A percentile compares a stretch with the other conserved stretches of the same genome.
phyloP scores from a whole-genome alignment of 2,329 filamentous ascomycete genomes.

The Cercospora sp. region DNA sequence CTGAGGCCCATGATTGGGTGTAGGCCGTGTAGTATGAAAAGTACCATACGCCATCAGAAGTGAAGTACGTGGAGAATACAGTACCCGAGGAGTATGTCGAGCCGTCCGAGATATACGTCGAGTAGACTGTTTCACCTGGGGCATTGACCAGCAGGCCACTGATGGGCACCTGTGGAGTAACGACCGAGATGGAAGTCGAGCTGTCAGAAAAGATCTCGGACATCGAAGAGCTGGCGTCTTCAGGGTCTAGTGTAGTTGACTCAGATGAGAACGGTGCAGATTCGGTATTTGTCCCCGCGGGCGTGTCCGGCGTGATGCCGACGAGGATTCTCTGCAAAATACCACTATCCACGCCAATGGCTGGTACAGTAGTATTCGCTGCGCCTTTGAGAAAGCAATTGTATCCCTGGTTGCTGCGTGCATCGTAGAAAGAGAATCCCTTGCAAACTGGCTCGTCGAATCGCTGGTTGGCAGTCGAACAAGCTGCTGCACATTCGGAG shows the following conservation, averaged over 20 bases:
- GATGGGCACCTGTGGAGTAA: slow-evolving; percentile 30
- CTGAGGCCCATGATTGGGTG: slow-evolving; percentile 33
- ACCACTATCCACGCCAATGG: slow-evolving; percentile 34
- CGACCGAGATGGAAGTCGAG: slow-evolving; percentile 33
- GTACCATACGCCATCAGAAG: slow-evolving; percentile 34
- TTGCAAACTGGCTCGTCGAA: slow-evolving; percentile 37
- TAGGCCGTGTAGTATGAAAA: slow-evolving; percentile 34
- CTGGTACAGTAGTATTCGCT: slow-evolving; percentile 30
- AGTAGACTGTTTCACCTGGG: slow-evolving; percentile 27
- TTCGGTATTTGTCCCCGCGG: slow-evolving; percentile 31
- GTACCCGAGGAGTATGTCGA: slow-evolving; percentile 36
- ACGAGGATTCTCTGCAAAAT: slow-evolving; percentile 34
- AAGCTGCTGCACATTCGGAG: slow-evolving; percentile 38
- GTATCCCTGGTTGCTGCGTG: slow-evolving; percentile 25
- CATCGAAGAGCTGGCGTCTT: slow-evolving; percentile 33
- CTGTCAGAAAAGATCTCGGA: slow-evolving; percentile 33
- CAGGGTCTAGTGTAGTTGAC: slow-evolving; percentile 22
- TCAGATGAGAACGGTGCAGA: slow-evolving; percentile 27
- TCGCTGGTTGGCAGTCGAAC: slow-evolving; percentile 35
- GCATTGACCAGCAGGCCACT: slow-evolving; percentile 29
- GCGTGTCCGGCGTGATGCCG: slow-evolving; percentile 27
- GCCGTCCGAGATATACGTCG: slow-evolving; percentile 35
- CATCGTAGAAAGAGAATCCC: slow-evolving; percentile 35
- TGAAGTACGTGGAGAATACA: slow-evolving; percentile 33
- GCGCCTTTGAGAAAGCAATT: slow-evolving; percentile 39